Evolutionary conservation across 768 basidiomycete genomes (phyloP).

Genomic region (Leccinum disarticulatum): DNA sequence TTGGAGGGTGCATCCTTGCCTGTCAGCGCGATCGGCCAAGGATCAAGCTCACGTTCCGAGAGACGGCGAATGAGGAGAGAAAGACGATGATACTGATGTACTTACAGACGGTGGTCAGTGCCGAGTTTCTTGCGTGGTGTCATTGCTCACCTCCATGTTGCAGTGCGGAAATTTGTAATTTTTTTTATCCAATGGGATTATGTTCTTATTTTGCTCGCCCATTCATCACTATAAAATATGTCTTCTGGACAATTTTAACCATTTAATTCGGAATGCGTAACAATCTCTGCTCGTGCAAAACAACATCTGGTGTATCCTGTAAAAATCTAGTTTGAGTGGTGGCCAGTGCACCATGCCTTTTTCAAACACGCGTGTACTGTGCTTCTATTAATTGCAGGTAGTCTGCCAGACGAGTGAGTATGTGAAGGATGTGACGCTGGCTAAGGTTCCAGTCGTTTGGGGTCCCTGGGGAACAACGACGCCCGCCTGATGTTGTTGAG

Average conservation of each 20-base stretch:
- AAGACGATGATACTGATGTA: constrained; percentile 28
- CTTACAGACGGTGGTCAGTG: constrained; percentile 19
- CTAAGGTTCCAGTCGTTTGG: constrained; percentile 88
- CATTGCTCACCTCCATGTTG: constrained; percentile 5
- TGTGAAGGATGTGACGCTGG: background rate
- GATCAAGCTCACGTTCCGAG: constrained; percentile 46
- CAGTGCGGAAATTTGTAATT: constrained; percentile 24
- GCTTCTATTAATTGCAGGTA: background rate
- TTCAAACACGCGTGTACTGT: background rate
- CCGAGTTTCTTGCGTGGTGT: background rate
- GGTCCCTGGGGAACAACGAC: constrained; percentile 95
- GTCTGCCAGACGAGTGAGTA: background rate
- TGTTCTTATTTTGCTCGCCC: constrained; percentile 26
- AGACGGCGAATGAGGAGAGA: constrained; percentile 60
- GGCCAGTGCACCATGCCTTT: constrained; percentile 9
- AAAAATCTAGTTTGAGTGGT: constrained; percentile 14
- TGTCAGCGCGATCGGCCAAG: constrained; percentile 54
- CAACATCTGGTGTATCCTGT: constrained; percentile 18
- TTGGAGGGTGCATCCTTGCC: constrained; percentile 73
- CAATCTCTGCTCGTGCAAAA: constrained; percentile 16
- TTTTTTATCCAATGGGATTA: constrained; percentile 13
- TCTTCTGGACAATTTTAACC: constrained; percentile 26
- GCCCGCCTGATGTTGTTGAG: constrained; percentile 93
- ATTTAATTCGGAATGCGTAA: constrained; percentile 29
- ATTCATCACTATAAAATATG: constrained; percentile 16